Evolutionary conservation across 1,284 basidiomycete genomes (phyloP), one percentile per base, ranked within the genome.

Genomic region (Cutaneotrichosporon dermatis): DNA sequence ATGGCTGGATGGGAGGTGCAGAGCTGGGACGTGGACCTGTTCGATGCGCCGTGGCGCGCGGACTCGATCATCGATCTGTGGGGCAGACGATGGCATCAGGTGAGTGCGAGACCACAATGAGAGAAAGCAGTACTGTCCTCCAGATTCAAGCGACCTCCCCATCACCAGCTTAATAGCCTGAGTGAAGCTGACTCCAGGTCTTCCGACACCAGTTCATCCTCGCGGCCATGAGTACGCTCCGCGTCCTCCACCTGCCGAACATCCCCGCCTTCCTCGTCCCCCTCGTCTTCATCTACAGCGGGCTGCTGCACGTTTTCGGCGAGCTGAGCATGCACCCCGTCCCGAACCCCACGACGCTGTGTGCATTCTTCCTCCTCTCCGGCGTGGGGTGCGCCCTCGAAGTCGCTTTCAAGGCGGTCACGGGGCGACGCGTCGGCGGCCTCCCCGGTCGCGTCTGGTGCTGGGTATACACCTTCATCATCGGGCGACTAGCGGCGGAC

Each of bases 11-110:
- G 66, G 61, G 73, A 74, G 55, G 63, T 65, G 6, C 65, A 69
- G 41, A 62, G 62, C 2, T 78, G 74, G 75, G 69, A 74, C 57
- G 63, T 69, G 35, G 69, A 73, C 56, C 58, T 79, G 41, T 74
- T 76, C 54, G 66, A 75, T 54, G 49, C 55, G 36, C 76, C 76
- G 3, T 69, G 70, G 61, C 59, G 50, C 36, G 69, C 72, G 3
- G 72, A 73, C 57, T 72, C 69, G 56, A 42, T 79, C 45, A 59
- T 76, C 45, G 73, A 77, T 36, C 67, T 79, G 34, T 79, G 77
- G 77, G 76, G 77, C 4, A 67, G 65, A 51, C 53, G 77, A 40
- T 79, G 77, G 77, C 77, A 79, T 65, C 74, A 76, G 69, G 73
- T 76, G 54, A 62, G 72, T 71, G 12, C 1, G n/a, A n/a, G 6